Conservation (phyloP, 257 asterid species). For the Coffea eugenioides region DNA sequence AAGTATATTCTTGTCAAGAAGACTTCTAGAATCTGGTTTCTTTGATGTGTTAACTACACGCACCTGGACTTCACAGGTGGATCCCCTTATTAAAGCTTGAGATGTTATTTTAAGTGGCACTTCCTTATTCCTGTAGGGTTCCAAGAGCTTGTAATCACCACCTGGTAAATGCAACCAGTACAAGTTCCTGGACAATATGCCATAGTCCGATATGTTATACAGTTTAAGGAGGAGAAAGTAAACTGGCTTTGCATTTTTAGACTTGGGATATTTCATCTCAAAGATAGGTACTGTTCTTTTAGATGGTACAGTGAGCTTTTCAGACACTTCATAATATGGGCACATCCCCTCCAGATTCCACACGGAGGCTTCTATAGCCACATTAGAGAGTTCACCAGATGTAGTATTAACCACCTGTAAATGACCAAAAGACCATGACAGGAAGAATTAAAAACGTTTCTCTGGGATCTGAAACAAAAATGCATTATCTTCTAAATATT, state of each 20-base stretch:
- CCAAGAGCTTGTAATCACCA: slow-evolving; percentile 78
- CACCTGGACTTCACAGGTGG: slow-evolving; percentile 63
- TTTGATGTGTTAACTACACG: slow-evolving; percentile 62
- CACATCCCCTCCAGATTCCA: slow-evolving; percentile 27
- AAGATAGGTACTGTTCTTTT: slow-evolving; percentile 53
- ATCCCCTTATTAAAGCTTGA: slow-evolving; percentile 49
- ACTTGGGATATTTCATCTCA: slow-evolving; percentile 80
- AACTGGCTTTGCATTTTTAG: slow-evolving; percentile 60
- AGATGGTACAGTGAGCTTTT: slow-evolving; percentile 61
- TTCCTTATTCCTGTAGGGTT: slow-evolving; percentile 54
- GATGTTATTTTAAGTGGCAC: slow-evolving; percentile 61
- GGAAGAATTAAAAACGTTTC: background rate
- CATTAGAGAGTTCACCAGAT: slow-evolving; percentile 8
- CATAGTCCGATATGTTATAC: slow-evolving; percentile 45
- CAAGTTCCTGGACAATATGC: slow-evolving; percentile 82
- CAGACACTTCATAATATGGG: slow-evolving; percentile 56
- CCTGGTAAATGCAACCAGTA: slow-evolving; percentile 85
- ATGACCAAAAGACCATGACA: background rate
- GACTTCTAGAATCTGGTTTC: slow-evolving; percentile 42
- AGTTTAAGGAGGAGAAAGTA: slow-evolving; percentile 95
- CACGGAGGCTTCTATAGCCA: slow-evolving; percentile 13
- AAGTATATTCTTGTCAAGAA: slow-evolving; percentile 32
- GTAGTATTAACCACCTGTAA: slow-evolving; percentile 18
- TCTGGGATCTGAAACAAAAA: background rate
- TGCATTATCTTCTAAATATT: background rate